Base-by-base conservation (phyloP, 306 rosid species). In the Quercus gilva region DNA sequence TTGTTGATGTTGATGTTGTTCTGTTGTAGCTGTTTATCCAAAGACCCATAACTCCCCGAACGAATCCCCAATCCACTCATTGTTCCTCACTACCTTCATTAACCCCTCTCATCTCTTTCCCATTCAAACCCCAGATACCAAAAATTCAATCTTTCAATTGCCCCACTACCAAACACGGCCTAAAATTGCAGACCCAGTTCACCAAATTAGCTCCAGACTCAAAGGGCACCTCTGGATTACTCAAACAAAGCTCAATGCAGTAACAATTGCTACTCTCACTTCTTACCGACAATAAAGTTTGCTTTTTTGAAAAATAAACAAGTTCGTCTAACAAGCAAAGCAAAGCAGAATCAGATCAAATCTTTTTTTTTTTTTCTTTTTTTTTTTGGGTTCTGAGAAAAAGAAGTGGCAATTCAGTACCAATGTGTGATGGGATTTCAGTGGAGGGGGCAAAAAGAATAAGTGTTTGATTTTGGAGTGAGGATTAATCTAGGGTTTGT, bases 1-100 rank as follows among this genome's bases (percentile, higher is more conserved):
- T 33, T 67, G 71, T n/a, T 19, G 71, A 4, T 65, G 19, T 13
- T 26, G 71, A 17, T 65, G 72, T 6, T 68, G 72, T 35, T 68
- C 52, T 18, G 72, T 59, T 80, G 91, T 57, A 77, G 78, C 84
- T 94, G 97, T 74, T 92, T 94, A 78, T 94, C 98, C 82, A 92
- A 86, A 75, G 96, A 88, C 72, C 98, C 98, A 67, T 87, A 87
- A 83, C 98, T 94, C 75, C 85, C 92, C 0, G 94, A 84, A 69
- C 98, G 97, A 88, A 94, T 88, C 29, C 97, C 97, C 93, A 91
- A 88, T 77, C 89, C 90, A 84, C 81, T 89, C 98, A 94, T 94
- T 89, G 90, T 92, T 65, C 81, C 86, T 78, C 86, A 79, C 72
- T 82, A 81, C 81, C 77, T 74, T 77, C 85, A 77, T 78, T 69